phyloP scores from a whole-genome alignment of 2,329 filamentous ascomycete genomes.

The Sphaerostilbella broomeana region DNA sequence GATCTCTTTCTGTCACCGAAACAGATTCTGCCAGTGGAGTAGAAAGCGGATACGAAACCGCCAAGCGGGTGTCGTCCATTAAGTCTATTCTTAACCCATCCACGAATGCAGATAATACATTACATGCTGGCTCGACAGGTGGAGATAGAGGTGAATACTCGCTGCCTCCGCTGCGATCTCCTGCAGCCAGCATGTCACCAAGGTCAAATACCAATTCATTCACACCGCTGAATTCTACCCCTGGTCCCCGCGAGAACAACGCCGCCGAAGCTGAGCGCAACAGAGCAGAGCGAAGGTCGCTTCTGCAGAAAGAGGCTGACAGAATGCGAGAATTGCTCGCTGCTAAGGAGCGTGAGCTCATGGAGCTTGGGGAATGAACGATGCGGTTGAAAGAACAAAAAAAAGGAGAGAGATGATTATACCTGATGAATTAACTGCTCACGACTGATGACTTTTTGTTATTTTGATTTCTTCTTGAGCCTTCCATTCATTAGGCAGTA shows the following conservation, averaged over 20 bases:
- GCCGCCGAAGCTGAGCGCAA: conserved; percentile 39
- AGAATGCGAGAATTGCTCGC: conserved; percentile 66
- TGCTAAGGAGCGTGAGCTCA: conserved; percentile 66
- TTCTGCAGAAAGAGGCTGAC: conserved; percentile 66
- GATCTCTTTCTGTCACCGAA: conserved; percentile 59
- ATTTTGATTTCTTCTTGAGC: conserved; percentile 11
- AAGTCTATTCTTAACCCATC: conserved; percentile 66
- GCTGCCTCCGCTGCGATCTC: conserved; percentile 37
- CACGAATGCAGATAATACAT: conserved; percentile 19
- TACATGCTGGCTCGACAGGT: conserved; percentile 24
- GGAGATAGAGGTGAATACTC: conserved; percentile 34
- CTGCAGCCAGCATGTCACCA: conserved; percentile 33
- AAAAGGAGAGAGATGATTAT: too few relatives aligned
- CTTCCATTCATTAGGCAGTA: too few relatives aligned
- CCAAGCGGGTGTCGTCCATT: conserved; percentile 65
- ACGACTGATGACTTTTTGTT: conserved; percentile 22
- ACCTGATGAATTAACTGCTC: conserved; percentile 13
- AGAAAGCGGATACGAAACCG: conserved; percentile 38
- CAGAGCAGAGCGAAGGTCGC: conserved; percentile 56
- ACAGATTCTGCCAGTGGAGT: conserved; percentile 36
- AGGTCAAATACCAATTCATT: conserved; percentile 34
- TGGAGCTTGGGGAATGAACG: conserved; percentile 26
- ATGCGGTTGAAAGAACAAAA: background rate
- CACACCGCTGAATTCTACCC: conserved; percentile 26
- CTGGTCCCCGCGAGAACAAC: conserved; percentile 21